Evolutionary conservation across 192 early-diverging fungal genomes (phyloP), one percentile per base, ranked within the genome.

Genomic region (Umbelopsis ramanniana): DNA sequence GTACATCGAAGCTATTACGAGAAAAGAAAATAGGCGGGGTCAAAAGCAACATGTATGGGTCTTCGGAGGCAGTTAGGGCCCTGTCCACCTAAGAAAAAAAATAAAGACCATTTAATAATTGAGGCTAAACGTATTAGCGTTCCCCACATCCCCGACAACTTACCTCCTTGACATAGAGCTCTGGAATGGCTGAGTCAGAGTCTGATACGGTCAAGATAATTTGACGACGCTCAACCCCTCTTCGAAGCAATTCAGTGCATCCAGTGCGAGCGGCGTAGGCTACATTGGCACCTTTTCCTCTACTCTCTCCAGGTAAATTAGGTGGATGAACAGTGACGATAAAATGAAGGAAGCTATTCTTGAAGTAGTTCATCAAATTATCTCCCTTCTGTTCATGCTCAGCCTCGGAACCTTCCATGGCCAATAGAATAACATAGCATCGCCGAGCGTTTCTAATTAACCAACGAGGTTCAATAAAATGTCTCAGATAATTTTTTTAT

Each of bases 331-430:
- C 71, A 24, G 91, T 90, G 46, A 87, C 83, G 29, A 89, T 86
- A 68, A 93, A 88, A 19, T 91, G 84, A 50, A 77, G 80, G 78
- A 93, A 93, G 63, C 72, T 72, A 50, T 85, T 77, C 26, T 76
- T 68, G 76, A 88, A 93, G 70, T 79, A 52, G 29, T 82, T 70
- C 68, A 84, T 46, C 35, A 93, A 74, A 66, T 70, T 77, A 14
- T 72, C 71, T 14, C 86, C 89, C 76, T 93, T 93, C 60, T 75
- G 69, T 24, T 53, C 72, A 66, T 80, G 67, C 11, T 85, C 89
- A 37, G 54, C 2, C 73, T 93, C 92, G 21, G 81, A 80, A 33
- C 79, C 86, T 76, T 93, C 92, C 92, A 93, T 93, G 29, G 91
- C 92, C 7, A 93, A 74, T 60, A 91, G 80, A 47, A 92, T 82